Evolutionary conservation across 176 grass and related monocot species (phyloP), one percentile per base, ranked within the genome.

Genomic region (Aegilops tauschii): DNA sequence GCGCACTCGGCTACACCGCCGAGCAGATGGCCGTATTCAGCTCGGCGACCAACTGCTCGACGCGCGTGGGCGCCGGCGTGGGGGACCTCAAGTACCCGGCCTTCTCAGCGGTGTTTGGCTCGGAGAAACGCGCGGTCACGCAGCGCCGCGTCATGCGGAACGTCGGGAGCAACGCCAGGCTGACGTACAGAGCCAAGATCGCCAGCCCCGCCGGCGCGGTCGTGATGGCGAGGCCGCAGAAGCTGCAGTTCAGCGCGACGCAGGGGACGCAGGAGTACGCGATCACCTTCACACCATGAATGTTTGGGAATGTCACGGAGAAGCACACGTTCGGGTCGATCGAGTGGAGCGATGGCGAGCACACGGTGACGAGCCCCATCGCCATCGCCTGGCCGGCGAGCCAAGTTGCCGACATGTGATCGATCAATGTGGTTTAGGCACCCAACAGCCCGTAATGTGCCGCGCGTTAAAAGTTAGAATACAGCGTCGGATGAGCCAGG

Each of bases 71-170:
- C 88, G 1, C 56, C 93, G 21, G 9, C 50, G 16, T 54, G 6
- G 90, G 88, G 3, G 75, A 95, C 78, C 90, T 84, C 37, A 95
- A 92, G 39, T 84, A 84, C 84, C 90, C 88, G 14, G 66, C 93
- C 18, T 90, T 90, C 59, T 84, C 90, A 3, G 93, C 63, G 37
- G 78, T 84, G 16, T 90, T 92, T 35, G 20, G 8, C 23, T 4
- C 71, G 0, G 6, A 28, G 12, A 16, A 9, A 6, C 12, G 50
- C 37, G 36, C 32, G 44, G 5, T 69, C 83, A 90, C 87, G 54
- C 85, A 86, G 20, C 93, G 78, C 13, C 87, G 93, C n/a, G 75
- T 63, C 12, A 88, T 90, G 9, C 89, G 85, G 6, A 92, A 95
- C 73, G 90, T 94, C 27, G 90, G 89, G 58, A 3, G 54, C 70